A percentile compares a stretch with the other conserved stretches of the same genome.
phyloP scores from a whole-genome alignment of 1,284 basidiomycete species.

The Cryptococcus hybrid region DNA sequence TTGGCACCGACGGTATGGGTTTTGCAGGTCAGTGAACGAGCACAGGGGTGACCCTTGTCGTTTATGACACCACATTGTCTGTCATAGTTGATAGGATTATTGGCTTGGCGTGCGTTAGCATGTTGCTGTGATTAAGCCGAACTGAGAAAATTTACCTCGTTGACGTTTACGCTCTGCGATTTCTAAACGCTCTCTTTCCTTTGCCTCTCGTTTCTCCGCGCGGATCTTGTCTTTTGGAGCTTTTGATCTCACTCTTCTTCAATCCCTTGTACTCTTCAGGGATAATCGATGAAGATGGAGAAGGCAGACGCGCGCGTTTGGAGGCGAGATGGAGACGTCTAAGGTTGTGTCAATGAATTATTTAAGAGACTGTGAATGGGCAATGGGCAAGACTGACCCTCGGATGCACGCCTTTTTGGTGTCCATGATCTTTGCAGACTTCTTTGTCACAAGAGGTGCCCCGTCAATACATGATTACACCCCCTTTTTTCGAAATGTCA shows the following conservation, averaged over 20 bases:
- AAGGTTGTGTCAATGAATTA: slow-evolving; percentile 8
- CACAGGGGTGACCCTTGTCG: slow-evolving; percentile 88
- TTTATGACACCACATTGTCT: slow-evolving; percentile 97
- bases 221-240: slow-evolving; percentile 32
- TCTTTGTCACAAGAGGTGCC: slow-evolving; percentile 48
- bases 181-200: slow-evolving; percentile 53
- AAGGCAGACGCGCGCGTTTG: slow-evolving; percentile 52
- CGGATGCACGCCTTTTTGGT: slow-evolving; percentile 35
- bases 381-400: slow-evolving; percentile 28
- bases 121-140: not conserved
- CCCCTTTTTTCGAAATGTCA: slow-evolving; percentile 15
- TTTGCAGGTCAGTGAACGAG: slow-evolving; percentile 97
- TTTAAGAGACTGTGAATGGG: not conserved
- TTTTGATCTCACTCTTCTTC: slow-evolving; percentile 42
- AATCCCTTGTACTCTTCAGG: slow-evolving; percentile 22
- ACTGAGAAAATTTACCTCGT: slow-evolving; percentile 55
- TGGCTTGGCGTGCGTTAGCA: slow-evolving; percentile 15
- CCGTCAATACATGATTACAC: slow-evolving; percentile 60
- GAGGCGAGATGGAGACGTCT: slow-evolving; percentile 7
- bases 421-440: slow-evolving; percentile 65
- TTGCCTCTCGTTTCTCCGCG: slow-evolving; percentile 67
- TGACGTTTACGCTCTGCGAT: slow-evolving; percentile 65
- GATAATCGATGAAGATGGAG: slow-evolving; percentile 4
- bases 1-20: slow-evolving; percentile 98
- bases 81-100: slow-evolving; percentile 80